Percentiles rank a stretch among this genome's conserved stretches.
Conservation (phyloP, 805 yeast genomes). For the Candida succiphila region DNA sequence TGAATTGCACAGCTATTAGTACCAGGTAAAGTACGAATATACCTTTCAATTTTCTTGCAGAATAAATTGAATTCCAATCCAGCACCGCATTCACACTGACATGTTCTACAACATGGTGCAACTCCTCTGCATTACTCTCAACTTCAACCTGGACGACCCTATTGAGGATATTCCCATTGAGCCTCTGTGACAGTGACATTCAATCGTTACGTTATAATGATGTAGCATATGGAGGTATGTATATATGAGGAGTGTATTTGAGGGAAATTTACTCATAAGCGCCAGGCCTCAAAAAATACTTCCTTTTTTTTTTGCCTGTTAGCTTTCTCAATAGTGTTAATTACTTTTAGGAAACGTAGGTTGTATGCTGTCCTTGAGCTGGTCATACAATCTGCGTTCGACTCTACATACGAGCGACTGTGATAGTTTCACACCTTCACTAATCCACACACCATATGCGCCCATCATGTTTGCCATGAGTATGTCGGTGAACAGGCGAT, state of each 20-base stretch:
- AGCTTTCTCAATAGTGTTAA: too few species aligned
- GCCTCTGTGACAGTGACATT: too few species aligned
- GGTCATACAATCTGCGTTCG: conserved; percentile 31
- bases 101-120: too few species aligned
- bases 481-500: conserved; percentile 83
- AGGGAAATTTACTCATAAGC: too few species aligned
- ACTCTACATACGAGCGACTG: conserved; percentile 38
- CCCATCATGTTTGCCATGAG: conserved; percentile 95
- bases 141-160: too few species aligned
- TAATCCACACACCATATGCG: conserved; percentile 72
- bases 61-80: conserved; percentile 15
- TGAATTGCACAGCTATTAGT: conserved; percentile 16
- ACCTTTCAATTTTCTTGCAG: conserved; percentile 9
- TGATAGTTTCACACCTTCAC: conserved; percentile 60
- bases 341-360: background rate
- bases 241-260: too few species aligned
- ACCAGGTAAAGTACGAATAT: conserved; percentile 11
- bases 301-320: too few species aligned
- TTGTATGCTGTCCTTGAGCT: background rate
- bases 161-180: too few species aligned
- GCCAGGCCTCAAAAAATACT: too few species aligned
- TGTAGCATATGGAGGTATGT: too few species aligned
- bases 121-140: too few species aligned
- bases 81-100: background rate
- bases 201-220: too few species aligned